phyloP scores from a whole-genome alignment of 1,284 basidiomycete genomes.

The Cryptococcus depauperatus region DNA sequence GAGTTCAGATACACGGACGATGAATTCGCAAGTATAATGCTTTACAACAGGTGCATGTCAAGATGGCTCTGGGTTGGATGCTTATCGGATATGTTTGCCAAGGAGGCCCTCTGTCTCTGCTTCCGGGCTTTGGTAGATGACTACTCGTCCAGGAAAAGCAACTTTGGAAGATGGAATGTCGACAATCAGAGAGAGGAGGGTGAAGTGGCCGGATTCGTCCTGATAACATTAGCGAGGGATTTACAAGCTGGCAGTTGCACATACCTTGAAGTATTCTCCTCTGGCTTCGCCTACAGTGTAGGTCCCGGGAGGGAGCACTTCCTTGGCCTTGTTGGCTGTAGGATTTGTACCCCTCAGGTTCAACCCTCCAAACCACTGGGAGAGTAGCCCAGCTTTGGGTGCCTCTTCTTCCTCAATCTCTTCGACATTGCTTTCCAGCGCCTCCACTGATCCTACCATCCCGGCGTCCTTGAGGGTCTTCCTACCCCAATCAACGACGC shows the following conservation, averaged over 20 bases:
- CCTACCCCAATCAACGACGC: slow-evolving; percentile 6
- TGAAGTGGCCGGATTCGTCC: slow-evolving; percentile 37
- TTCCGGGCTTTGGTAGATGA: slow-evolving; percentile 38
- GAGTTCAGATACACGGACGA: background rate
- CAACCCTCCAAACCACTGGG: slow-evolving; percentile 12
- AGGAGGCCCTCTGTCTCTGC: slow-evolving; percentile 39
- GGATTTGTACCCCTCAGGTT: slow-evolving; percentile 1
- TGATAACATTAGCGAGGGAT: slow-evolving; percentile 3
- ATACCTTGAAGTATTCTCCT: slow-evolving; percentile 44
- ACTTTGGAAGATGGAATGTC: slow-evolving; percentile 37
- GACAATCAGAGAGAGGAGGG: slow-evolving; percentile 38
- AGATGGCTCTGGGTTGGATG: background rate
- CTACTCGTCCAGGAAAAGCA: slow-evolving; percentile 34
- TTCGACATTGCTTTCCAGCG: background rate
- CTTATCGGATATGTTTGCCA: slow-evolving; percentile 14
- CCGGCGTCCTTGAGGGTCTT: background rate
- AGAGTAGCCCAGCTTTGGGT: background rate
- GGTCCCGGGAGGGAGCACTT: slow-evolving; percentile 38
- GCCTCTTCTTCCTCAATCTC: background rate
- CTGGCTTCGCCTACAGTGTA: slow-evolving; percentile 43
- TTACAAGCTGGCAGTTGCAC: too few species aligned
- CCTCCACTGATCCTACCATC: slow-evolving; percentile 1
- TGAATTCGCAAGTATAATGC: background rate
- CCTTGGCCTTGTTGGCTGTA: slow-evolving; percentile 4
- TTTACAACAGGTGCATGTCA: slow-evolving; percentile 6